Conservation (phyloP, 306 rosid genomes). For the Medicago lupulina region DNA sequence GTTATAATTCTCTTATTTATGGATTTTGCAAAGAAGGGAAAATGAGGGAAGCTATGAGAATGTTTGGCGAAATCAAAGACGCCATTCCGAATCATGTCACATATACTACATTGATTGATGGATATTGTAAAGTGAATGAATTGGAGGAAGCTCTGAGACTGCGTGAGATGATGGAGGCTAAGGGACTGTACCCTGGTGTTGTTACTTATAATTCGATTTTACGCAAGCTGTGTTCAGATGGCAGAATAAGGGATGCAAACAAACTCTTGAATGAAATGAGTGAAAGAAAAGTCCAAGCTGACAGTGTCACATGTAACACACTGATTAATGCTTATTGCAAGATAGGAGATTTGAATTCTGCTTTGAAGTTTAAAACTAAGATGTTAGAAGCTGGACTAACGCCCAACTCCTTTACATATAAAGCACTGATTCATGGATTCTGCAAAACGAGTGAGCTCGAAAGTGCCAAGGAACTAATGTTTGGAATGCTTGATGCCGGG, state of each 20-base stretch:
- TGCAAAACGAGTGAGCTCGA: slow-evolving; percentile 65
- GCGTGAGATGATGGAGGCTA: slow-evolving; percentile 68
- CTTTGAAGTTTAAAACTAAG: slow-evolving; percentile 72
- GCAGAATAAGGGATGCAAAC: slow-evolving; percentile 84
- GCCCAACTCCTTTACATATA: slow-evolving; percentile 77
- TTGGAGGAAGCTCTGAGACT: slow-evolving; percentile 72
- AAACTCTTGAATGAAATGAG: slow-evolving; percentile 81
- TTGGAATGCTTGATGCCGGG: slow-evolving; percentile 74
- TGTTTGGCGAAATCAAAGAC: slow-evolving; percentile 69
- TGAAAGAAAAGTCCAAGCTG: slow-evolving; percentile 75
- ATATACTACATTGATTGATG: slow-evolving; percentile 83
- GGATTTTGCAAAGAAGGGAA: slow-evolving; percentile 83
- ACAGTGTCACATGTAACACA: slow-evolving; percentile 88
- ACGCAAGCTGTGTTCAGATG: slow-evolving; percentile 75
- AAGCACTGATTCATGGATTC: slow-evolving; percentile 85
- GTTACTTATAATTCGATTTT: slow-evolving; percentile 83
- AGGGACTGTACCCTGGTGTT: slow-evolving; percentile 76
- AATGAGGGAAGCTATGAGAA: slow-evolving; percentile 83
- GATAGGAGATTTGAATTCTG: slow-evolving; percentile 78
- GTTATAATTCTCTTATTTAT: slow-evolving; percentile 80
- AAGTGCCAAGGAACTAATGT: slow-evolving; percentile 63
- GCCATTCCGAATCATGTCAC: slow-evolving; percentile 75
- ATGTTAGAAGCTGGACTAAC: slow-evolving; percentile 80
- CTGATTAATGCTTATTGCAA: slow-evolving; percentile 88
- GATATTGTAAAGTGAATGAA: slow-evolving; percentile 74